Conservation (phyloP, 2,329 filamentous ascomycete species). For the Diaporthe sp. region DNA sequence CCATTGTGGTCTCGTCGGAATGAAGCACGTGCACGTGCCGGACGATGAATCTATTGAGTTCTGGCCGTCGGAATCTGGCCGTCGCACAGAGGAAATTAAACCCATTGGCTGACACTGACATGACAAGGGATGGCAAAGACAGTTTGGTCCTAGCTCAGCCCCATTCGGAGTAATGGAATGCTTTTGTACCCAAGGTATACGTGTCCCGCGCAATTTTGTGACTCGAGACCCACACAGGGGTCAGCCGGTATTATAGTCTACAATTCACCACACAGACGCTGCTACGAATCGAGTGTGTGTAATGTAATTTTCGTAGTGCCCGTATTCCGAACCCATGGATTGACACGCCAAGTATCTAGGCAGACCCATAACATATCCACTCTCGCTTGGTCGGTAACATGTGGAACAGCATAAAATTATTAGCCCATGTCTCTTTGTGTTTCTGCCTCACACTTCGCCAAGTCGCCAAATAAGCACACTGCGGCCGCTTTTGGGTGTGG, state of each 20-base stretch:
- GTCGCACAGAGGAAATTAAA: neutral
- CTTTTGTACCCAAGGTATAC: constrained; percentile 1
- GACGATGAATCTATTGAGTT: neutral
- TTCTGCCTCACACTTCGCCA: constrained; percentile 24
- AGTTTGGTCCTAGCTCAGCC: constrained; percentile 10
- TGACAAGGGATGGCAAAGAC: neutral
- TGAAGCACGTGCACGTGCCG: neutral
- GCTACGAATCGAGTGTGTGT: neutral
- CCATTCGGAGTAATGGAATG: constrained; percentile 3
- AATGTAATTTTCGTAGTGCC: constrained; percentile 20
- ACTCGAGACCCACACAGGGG: constrained; percentile 17
- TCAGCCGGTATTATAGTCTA: neutral
- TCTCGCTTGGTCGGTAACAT: neutral
- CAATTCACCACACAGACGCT: neutral
- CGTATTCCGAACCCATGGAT: constrained; percentile 9
- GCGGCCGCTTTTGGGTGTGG: neutral
- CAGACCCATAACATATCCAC: constrained; percentile 20
- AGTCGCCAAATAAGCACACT: neutral
- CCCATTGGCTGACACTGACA: neutral
- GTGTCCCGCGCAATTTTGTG: constrained; percentile 6
- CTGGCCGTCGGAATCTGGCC: neutral
- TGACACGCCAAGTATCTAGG: constrained; percentile 23
- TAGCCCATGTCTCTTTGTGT: constrained; percentile 6
- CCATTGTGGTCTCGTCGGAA: neutral
- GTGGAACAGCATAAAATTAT: constrained; percentile 22